Base-by-base conservation (phyloP, 2,329 filamentous ascomycete species). In the Atkinsonella texensis region DNA sequence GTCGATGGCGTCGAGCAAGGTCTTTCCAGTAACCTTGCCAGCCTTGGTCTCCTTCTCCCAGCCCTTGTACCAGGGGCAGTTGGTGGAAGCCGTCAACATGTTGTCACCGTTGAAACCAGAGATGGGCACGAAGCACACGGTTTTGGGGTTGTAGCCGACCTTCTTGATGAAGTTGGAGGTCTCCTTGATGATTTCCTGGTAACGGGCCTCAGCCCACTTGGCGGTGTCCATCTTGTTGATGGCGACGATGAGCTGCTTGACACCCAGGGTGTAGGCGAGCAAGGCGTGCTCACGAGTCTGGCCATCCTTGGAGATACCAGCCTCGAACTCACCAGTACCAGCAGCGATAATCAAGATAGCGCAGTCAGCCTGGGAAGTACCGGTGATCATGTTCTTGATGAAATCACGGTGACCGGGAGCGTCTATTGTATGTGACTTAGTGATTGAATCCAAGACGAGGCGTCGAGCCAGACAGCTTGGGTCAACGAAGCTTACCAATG, bases 301-400 rank as follows among this genome's bases (percentile, higher is more conserved):
- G 76, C 93, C 93, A 89, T 97, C 93, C 89, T 98, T 98, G 85
- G 93, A 97, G 87, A 98, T 98, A 97, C 93, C 93, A 86, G 93
- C 93, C 85, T 98, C 93, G 85, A 98, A 98, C 85, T 98, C 93
- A 96, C 93, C 93, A 89, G 89, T 95, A 83, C 93, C 93, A 70
- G 93, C 89, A 68, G 91, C 93, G 78, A 98, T 98, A 80, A 98
- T 97, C 82, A 98, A 90, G 75, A 98, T 89, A 71, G 93, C 93
- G 80, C 93, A 97, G 73, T 98, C 93, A 68, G 93, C 93, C 87
- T 97, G 93, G 76, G 93, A 98, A 72, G 93, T 97, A 90, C 93
- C 93, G 86, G 93, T 97, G 77, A 98, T 98, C 93, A 98, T 98
- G 90, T 97, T 98, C 91, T 98, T 98, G 89, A 98, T 97, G 84